Evolutionary conservation across 2,329 filamentous ascomycete species (phyloP).

Genomic region (Dissoconium aciculare): DNA sequence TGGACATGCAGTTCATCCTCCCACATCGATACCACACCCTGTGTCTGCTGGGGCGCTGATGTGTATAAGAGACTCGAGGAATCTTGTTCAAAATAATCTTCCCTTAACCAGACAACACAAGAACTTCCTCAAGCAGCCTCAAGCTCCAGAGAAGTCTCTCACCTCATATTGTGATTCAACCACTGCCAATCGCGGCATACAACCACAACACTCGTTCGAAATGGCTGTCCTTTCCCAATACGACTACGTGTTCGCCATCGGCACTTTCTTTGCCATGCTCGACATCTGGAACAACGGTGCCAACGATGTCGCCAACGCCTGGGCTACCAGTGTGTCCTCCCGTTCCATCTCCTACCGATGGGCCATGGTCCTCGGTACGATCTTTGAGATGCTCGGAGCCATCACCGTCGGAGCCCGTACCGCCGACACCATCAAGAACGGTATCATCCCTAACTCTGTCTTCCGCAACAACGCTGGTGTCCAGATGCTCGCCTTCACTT

Average conservation of each 20-base stretch:
- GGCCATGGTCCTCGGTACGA: slow-evolving; percentile 34
- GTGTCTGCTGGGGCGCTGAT: too few relatives aligned
- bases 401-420: slow-evolving; percentile 40
- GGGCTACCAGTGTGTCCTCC: slow-evolving; percentile 39
- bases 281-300: slow-evolving; percentile 53
- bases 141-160: too few relatives aligned
- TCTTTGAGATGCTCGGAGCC: slow-evolving; percentile 40
- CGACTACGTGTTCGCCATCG: slow-evolving; percentile 49
- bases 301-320: slow-evolving; percentile 41
- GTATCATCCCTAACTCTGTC: slow-evolving; percentile 37
- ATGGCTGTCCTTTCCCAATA: slow-evolving; percentile 38
- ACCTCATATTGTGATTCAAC: too few relatives aligned
- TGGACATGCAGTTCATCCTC: too few relatives aligned
- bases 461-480: slow-evolving; percentile 35
- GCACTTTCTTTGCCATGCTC: slow-evolving; percentile 49
- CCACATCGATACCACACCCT: too few relatives aligned
- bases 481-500: slow-evolving; percentile 33
- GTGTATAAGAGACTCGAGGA: too few relatives aligned
- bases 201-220: slow-evolving; percentile 11
- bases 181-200: background rate
- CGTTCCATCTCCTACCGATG: slow-evolving; percentile 38
- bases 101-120: too few relatives aligned
- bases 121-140: too few relatives aligned
- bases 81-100: too few relatives aligned
- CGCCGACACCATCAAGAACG: slow-evolving; percentile 47